Percentiles rank a stretch among this genome's conserved stretches.
phyloP scores from a whole-genome alignment of 179 eudicot genomes.

The Silene coronaria region DNA sequence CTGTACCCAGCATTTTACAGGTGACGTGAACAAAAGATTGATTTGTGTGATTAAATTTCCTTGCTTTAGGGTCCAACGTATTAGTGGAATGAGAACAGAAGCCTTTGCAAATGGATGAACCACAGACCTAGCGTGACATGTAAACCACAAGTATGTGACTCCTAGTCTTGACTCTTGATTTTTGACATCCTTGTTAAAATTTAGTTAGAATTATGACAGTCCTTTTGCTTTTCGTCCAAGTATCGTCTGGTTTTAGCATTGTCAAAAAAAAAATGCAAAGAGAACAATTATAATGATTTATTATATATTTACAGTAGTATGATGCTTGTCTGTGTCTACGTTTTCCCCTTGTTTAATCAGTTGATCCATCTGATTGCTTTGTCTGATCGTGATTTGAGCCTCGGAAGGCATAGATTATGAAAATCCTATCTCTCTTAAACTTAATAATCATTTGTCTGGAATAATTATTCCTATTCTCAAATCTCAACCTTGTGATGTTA shows the following conservation, averaged over 20 bases:
- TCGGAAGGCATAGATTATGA: neutral
- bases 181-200: neutral
- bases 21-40: conserved; percentile 23
- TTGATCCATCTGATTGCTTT: conserved; percentile 16
- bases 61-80: conserved; percentile 28
- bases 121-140: conserved; percentile 11
- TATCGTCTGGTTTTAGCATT: neutral
- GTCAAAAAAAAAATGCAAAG: neutral
- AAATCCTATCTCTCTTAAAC: conserved; percentile 11
- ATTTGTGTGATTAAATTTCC: conserved; percentile 19
- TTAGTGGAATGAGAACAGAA: conserved; percentile 24
- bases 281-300: conserved; percentile 8
- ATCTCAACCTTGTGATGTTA: conserved; percentile 30
- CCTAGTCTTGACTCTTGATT: conserved; percentile 3
- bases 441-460: conserved; percentile 16
- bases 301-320: neutral
- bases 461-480: conserved; percentile 11
- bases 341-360: conserved; percentile 12
- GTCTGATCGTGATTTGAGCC: neutral
- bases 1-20: conserved; percentile 17
- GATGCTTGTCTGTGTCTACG: neutral
- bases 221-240: neutral
- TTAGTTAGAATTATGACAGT: neutral
- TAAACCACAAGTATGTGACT: conserved; percentile 18
- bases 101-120: conserved; percentile 18